These are phyloP conservation scores for Dioscorea cayenensis DNA, from an alignment of 116 monocot species.

Conservation along the genomic window DNA sequence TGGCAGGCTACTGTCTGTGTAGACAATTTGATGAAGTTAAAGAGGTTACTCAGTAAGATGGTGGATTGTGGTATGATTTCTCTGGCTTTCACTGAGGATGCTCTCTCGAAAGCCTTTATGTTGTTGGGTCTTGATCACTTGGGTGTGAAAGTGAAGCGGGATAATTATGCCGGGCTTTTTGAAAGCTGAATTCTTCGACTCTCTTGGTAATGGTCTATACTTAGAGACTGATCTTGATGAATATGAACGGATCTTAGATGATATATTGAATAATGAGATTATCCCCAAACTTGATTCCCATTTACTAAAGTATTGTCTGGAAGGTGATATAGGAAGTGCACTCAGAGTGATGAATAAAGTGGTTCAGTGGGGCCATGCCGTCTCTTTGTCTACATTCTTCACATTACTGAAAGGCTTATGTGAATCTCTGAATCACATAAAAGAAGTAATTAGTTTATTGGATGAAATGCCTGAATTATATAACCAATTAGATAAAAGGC, in stretches of 20 bases:
- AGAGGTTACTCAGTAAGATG: constrained; percentile 39
- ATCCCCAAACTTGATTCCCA: constrained; percentile 47
- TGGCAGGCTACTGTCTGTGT: constrained; percentile 76
- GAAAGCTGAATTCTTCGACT: constrained; percentile 85
- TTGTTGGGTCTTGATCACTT: constrained; percentile 61
- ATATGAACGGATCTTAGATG: constrained; percentile 40
- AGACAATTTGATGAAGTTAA: constrained; percentile 66
- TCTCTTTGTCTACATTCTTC: constrained; percentile 26
- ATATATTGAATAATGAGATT: constrained; percentile 42
- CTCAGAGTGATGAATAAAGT: constrained; percentile 36
- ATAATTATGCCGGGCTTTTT: constrained; percentile 40
- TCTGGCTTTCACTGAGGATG: constrained; percentile 27
- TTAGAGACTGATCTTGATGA: constrained; percentile 61
- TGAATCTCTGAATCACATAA: constrained; percentile 13
- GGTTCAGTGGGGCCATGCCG: constrained; percentile 37
- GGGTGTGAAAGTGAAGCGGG: constrained; percentile 73
- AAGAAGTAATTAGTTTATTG: constrained; percentile 25
- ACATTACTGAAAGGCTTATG: constrained; percentile 40
- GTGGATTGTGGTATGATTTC: constrained; percentile 24
- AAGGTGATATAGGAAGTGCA: constrained; percentile 34
- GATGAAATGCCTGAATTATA: constrained; percentile 34
- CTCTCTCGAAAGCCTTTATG: constrained; percentile 54
- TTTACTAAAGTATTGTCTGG: constrained; percentile 30
- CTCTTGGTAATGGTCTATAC: constrained; percentile 86
- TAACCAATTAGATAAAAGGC: constrained; percentile 29